Base-by-base conservation (phyloP, 2,329 filamentous ascomycete genomes). In the Biscogniauxia sp. region DNA sequence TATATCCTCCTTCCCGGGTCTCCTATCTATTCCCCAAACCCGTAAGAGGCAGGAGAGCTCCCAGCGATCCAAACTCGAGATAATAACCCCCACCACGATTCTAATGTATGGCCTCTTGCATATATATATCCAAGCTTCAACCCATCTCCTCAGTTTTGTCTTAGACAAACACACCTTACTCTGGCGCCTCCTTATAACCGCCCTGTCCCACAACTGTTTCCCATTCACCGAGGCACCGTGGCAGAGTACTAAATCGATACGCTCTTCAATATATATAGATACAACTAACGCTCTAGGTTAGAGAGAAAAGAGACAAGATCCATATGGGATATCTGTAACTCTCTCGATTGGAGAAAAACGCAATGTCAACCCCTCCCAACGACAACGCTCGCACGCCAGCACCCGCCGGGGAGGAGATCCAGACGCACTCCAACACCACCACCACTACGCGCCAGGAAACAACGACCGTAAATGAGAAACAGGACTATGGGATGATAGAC, bases 401-500 rank as follows among this genome's bases (percentile, higher is more conserved):
- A 45, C 59, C 23, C n/a, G 11, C 23, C 7, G 57, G 51, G 3
- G 64, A 65, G 2, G 62, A 59, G 17, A 64, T 69, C 49, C 65
- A 58, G 54, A 55, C 58, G 11, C 59, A 61, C 11, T 17, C 62
- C 23, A 23, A 2, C 23, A 23, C 23, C 23, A 23, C 23, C 23
- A 5, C 23, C 23, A 23, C 23, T 23, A 23, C 61, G 15, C 62
- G 58, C 37, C 63, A 65, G 19, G 62, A 63, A 25, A 62, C 60
- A 23, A 23, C 23, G 5, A 62, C 60, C 13, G 51, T 20, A 25
- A 60, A 57, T 54, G 67, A 66, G 37, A 64, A 61, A 32, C 59
- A 23, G 6, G 60, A 66, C 32, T 54, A 58, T 26, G 69, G 68
- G 51, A 67, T 65, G 49, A 67, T 66, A 25, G 69, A 69, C 3